These are phyloP conservation scores for Penicillium arizonense DNA, from an alignment of 495 filamentous ascomycete species.

Conservation along the genomic window DNA sequence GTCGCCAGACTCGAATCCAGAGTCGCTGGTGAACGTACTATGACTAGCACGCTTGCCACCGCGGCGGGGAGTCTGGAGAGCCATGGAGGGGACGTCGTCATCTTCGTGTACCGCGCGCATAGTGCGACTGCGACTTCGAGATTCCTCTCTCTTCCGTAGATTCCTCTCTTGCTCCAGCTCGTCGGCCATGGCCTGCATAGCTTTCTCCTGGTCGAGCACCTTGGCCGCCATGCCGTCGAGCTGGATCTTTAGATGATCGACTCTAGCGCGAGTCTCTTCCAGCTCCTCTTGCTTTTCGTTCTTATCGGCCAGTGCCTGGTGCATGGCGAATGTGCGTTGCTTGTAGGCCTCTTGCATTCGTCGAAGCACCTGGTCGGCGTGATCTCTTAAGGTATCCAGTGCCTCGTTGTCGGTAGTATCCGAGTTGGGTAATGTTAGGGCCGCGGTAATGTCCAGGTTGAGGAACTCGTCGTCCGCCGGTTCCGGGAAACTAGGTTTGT, in stretches of 20 bases:
- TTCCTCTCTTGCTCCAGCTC: conserved; percentile 62
- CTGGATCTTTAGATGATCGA: conserved; percentile 66
- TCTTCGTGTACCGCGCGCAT: conserved; percentile 33
- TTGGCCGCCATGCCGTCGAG: conserved; percentile 74
- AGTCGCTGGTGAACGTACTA: conserved; percentile 50
- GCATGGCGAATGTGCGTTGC: conserved; percentile 55
- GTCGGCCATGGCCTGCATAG: conserved; percentile 60
- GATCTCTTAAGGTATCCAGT: conserved; percentile 66
- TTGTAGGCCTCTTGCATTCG: conserved; percentile 72
- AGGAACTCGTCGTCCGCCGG: conserved; percentile 60
- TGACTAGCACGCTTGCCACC: conserved; percentile 52
- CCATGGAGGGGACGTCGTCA: conserved; percentile 48
- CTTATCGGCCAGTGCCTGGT: conserved; percentile 60
- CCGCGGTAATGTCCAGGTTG: conserved; percentile 60
- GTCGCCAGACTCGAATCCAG: conserved; percentile 53
- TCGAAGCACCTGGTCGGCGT: conserved; percentile 62
- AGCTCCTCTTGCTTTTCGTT: conserved; percentile 67
- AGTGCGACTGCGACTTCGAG: conserved; percentile 40
- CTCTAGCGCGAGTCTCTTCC: conserved; percentile 69
- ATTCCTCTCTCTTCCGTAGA: conserved; percentile 52
- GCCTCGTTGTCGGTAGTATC: conserved; percentile 59
- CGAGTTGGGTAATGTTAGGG: conserved; percentile 58
- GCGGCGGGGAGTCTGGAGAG: conserved; percentile 48
- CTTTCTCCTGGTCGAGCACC: conserved; percentile 61
- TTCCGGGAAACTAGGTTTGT: conserved; percentile 26